These are phyloP conservation scores for Lachancea meyersii DNA, from an alignment of 805 yeast genomes.

Conservation along the genomic window DNA sequence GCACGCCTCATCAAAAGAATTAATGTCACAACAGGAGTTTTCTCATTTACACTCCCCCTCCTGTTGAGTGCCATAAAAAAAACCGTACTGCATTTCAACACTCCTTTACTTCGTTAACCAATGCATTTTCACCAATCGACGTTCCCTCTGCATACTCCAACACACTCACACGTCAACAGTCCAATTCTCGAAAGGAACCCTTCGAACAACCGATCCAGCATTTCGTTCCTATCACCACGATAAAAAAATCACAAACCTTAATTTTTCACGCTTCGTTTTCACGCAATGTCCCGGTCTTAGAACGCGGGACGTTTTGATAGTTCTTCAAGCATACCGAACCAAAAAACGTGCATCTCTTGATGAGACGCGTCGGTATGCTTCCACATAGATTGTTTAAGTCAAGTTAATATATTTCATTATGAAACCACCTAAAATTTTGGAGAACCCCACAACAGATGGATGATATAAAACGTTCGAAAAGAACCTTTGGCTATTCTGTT, in stretches of 20 bases:
- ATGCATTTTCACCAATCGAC: conserved; percentile 9
- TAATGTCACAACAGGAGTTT: background rate
- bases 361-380: background rate
- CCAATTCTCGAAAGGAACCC: background rate
- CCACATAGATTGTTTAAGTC: background rate
- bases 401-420: no score
- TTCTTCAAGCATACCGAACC: background rate
- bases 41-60: background rate
- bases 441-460: no score
- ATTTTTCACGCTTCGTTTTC: background rate
- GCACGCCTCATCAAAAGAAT: background rate
- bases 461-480: no score
- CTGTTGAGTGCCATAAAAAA: no score
- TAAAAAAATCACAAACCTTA: no score
- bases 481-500: no score
- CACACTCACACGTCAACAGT: no score
- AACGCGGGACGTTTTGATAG: background rate
- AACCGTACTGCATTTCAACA: conserved; percentile 4
- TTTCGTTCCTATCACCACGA: no score
- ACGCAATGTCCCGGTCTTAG: background rate
- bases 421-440: no score
- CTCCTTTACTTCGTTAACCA: conserved; percentile 3
- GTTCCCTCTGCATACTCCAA: conserved; percentile 9
- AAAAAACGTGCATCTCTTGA: background rate
- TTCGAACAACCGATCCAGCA: conserved; percentile 1